Evolutionary conservation across 441 rosid genomes (phyloP), one percentile per base, ranked within the genome.

Genomic region (Syzygium syzygioides): DNA sequence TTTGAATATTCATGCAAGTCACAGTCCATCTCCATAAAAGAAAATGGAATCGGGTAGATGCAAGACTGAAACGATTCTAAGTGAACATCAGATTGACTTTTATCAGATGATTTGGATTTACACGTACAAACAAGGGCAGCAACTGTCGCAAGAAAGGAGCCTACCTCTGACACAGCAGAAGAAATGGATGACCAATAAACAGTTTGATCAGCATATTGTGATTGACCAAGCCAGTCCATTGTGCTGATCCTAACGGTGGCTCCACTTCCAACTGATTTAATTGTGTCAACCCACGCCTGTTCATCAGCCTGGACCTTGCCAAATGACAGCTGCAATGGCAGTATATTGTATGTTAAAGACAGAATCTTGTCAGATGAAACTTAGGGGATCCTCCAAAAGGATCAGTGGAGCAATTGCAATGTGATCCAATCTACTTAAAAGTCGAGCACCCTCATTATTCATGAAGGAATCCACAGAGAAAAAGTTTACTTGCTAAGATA

Each of bases 141-240:
- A 19, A 9, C 62, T 52, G 18, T 26, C 20, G 23, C 55, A 34
- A 86, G 80, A 26, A 17, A 53, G n/a, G 45, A 84, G 89, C 57
- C 23, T 94, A 95, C 99, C 98, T 97, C 93, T 15, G 98, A 94
- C 88, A 97, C 87, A 28, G 97, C 95, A 19, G 97, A 92, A 60
- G 98, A 95, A 88, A 97, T 93, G 41, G 96, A 92, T 53, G 98
- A 90, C 98, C 98, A 97, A 86, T 93, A 96, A 91, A 96, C 94
- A 14, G 91, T 93, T 86, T 90, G 94, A 17, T 91, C 66, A 45
- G 88, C 89, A 86, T 86, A 96, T 41, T 96, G 97, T 62, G 98
- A 96, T 91, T 97, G 99, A 52, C 98, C 98, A 79, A 97, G 98
- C 98, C 98, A 97, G 87, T 97, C 99, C 98, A 96, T 97, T 18